phyloP scores from a whole-genome alignment of 805 yeast species.

The Ogataea salicorniae region DNA sequence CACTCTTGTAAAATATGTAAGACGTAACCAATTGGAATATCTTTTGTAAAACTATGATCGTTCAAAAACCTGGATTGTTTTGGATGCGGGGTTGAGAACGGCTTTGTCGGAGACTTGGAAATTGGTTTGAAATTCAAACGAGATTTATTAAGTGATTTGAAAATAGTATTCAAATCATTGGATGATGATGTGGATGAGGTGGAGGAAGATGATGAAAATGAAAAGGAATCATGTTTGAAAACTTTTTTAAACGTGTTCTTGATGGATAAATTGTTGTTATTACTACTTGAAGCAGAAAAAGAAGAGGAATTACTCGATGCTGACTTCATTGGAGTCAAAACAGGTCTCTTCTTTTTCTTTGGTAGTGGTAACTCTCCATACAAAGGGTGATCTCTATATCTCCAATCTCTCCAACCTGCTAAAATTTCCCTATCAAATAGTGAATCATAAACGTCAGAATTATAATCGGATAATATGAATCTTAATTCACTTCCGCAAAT shows the following conservation, averaged over 20 bases:
- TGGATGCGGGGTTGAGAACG: slow-evolving; percentile 49
- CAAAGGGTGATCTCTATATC: slow-evolving; percentile 65
- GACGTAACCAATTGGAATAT: slow-evolving; percentile 73
- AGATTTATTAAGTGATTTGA: too few species aligned
- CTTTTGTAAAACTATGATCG: slow-evolving; percentile 64
- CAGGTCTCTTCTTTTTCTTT: neutral
- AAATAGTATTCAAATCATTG: too few species aligned
- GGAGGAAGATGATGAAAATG: neutral
- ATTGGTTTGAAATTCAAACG: too few species aligned
- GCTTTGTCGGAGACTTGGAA: slow-evolving; percentile 7
- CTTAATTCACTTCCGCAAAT: slow-evolving; percentile 4
- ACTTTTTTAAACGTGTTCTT: slow-evolving; percentile 15
- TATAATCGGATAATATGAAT: too few species aligned
- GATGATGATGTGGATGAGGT: neutral
- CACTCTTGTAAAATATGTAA: slow-evolving; percentile 67
- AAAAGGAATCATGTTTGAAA: slow-evolving; percentile 6
- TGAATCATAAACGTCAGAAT: too few species aligned
- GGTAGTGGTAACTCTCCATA: slow-evolving; percentile 29
- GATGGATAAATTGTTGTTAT: slow-evolving; percentile 4
- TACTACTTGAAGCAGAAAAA: slow-evolving; percentile 10
- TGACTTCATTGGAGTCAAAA: neutral
- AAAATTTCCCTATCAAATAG: slow-evolving; percentile 30
- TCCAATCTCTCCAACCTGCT: slow-evolving; percentile 95
- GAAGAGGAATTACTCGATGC: slow-evolving; percentile 4
- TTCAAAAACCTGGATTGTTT: slow-evolving; percentile 52